phyloP scores from a whole-genome alignment of 1,284 basidiomycete genomes.

The Boletellus deceptivus region DNA sequence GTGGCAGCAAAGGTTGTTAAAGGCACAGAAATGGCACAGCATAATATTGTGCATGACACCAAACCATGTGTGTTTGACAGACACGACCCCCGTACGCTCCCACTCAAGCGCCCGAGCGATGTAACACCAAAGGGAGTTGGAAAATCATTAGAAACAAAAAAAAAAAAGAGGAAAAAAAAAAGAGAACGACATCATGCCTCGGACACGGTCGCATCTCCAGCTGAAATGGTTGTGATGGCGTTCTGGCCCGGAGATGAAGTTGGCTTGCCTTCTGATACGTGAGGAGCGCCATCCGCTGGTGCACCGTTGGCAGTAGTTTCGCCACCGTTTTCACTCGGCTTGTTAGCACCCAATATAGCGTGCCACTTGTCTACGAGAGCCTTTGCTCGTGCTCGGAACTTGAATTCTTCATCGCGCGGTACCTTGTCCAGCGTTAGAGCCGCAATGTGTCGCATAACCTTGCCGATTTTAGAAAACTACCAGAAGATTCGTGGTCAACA shows the following conservation, averaged over 20 bases:
- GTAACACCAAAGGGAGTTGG: constrained; percentile 19
- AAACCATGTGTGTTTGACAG: constrained; percentile 21
- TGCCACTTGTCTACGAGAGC: constrained; percentile 76
- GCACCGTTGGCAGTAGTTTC: constrained; percentile 36
- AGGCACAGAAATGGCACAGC: constrained; percentile 25
- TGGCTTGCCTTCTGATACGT: constrained; percentile 24
- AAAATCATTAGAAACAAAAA: constrained; percentile 8
- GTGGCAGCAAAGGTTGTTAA: constrained; percentile 18
- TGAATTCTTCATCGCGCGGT: constrained; percentile 82
- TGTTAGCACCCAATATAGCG: constrained; percentile 53
- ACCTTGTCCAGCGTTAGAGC: constrained; percentile 64
- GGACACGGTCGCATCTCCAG: constrained; percentile 47
- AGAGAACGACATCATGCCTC: constrained; percentile 36
- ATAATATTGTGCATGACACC: constrained; percentile 19
- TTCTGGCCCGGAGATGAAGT: constrained; percentile 27
- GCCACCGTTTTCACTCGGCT: constrained; percentile 35
- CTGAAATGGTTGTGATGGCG: constrained; percentile 26
- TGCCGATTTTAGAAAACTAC: constrained; percentile 94
- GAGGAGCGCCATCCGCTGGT: constrained; percentile 22
- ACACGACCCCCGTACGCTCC: constrained; percentile 7
- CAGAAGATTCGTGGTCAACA: constrained; percentile 20
- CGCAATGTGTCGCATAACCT: constrained; percentile 95
- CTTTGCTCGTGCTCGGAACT: constrained; percentile 81
- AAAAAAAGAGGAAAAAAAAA: background rate
- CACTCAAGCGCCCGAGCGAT: constrained; percentile 7